phyloP scores from a whole-genome alignment of 2,329 filamentous ascomycete species.

The Aspergillus sp. region DNA sequence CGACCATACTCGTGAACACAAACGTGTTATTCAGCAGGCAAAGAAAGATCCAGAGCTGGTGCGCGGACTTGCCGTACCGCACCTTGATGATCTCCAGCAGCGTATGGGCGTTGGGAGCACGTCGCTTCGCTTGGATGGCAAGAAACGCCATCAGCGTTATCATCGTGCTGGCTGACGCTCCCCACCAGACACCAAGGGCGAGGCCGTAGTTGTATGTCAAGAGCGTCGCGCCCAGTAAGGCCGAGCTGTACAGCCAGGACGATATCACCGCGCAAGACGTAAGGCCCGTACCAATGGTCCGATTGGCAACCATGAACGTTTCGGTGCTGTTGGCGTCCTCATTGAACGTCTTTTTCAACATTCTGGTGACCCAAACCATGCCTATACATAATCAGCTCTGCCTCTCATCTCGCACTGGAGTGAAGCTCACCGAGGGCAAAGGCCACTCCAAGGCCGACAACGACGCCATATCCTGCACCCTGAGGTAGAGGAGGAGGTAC shows the following conservation, averaged over 20 bases:
- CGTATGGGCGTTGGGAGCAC: neutral
- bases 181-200: slow-evolving; percentile 2
- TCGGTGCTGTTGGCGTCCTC: too few relatives aligned
- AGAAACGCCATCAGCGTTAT: neutral
- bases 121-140: too few relatives aligned
- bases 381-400: too few relatives aligned
- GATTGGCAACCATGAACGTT: neutral
- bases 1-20: slow-evolving; percentile 1
- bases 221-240: neutral
- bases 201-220: slow-evolving; percentile 1
- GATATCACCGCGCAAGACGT: slow-evolving; percentile 1
- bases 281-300: neutral
- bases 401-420: too few relatives aligned
- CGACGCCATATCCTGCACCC: slow-evolving; percentile 6
- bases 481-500: neutral
- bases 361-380: too few relatives aligned
- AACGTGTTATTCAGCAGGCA: slow-evolving; percentile 2
- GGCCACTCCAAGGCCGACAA: slow-evolving; percentile 1
- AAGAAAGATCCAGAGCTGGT: neutral
- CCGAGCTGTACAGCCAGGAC: slow-evolving; percentile 4
- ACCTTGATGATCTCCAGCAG: neutral
- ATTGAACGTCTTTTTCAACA: too few relatives aligned
- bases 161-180: slow-evolving; percentile 4
- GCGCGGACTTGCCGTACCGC: neutral
- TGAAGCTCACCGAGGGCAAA: neutral